These are phyloP conservation scores for Alnus rubra DNA, from an alignment of 306 rosid species.

Conservation along the genomic window DNA sequence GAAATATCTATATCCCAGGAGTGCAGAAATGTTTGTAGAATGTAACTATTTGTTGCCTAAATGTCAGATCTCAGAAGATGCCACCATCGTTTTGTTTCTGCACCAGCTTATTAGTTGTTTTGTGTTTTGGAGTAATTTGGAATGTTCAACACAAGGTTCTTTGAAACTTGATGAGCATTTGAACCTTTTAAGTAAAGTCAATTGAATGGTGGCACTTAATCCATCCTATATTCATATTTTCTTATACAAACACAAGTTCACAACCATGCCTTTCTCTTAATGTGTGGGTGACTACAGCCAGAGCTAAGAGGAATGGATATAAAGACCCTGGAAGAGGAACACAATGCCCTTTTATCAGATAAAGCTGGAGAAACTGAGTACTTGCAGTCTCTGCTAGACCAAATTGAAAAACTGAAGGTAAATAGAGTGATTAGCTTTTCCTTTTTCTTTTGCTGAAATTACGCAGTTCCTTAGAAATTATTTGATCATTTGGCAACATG, in stretches of 20 bases:
- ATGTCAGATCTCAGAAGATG: background rate
- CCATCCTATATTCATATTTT: background rate
- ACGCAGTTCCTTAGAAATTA: background rate
- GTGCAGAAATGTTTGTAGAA: background rate
- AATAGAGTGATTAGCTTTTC: constrained; percentile 9
- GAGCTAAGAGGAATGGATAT: constrained; percentile 59
- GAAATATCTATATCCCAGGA: background rate
- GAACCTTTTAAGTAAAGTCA: background rate
- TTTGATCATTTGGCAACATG: background rate
- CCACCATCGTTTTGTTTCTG: constrained; percentile 1
- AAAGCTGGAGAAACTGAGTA: constrained; percentile 71
- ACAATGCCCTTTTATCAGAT: constrained; percentile 61
- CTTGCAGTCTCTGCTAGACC: constrained; percentile 64
- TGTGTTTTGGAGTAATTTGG: background rate
- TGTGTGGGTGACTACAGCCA: constrained; percentile 52
- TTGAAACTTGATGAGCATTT: background rate
- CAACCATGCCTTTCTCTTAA: constrained; percentile 20
- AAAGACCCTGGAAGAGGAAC: constrained; percentile 69
- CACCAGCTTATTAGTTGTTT: background rate
- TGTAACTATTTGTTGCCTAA: background rate
- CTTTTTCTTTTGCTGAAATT: constrained; percentile 11
- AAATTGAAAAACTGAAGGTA: constrained; percentile 71
- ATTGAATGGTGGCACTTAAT: background rate
- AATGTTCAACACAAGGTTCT: background rate
- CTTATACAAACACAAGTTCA: background rate